Percentiles rank a stretch among this genome's conserved stretches.
These are phyloP conservation scores for Solanum ahanhuiri DNA, from an alignment of 257 asterid species.

Conservation along the genomic window DNA sequence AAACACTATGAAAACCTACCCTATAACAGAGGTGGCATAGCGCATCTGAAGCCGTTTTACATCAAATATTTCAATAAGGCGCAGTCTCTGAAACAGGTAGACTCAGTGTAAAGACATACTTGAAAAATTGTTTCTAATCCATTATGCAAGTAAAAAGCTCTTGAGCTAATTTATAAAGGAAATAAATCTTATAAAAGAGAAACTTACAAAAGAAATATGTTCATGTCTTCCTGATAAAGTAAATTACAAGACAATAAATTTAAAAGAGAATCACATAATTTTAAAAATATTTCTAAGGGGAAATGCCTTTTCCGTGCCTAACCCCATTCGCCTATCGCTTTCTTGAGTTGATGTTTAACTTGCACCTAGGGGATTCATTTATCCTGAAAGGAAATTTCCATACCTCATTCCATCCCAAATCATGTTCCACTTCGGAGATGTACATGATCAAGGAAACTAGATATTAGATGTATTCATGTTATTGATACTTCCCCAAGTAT, in stretches of 20 bases:
- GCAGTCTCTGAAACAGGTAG: slow-evolving; percentile 46
- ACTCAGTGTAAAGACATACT: background rate
- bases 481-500: background rate
- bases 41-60: slow-evolving; percentile 83
- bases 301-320: background rate
- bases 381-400: background rate
- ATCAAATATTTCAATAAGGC: slow-evolving; percentile 75
- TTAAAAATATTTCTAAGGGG: background rate
- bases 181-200: background rate
- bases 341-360: background rate
- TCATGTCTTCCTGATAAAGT: background rate
- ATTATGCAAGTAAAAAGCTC: background rate
- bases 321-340: background rate
- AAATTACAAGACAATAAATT: background rate
- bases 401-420: background rate
- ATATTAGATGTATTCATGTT: background rate
- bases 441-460: background rate
- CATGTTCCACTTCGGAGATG: background rate
- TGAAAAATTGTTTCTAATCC: background rate
- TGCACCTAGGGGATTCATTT: background rate
- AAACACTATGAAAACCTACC: slow-evolving; percentile 29
- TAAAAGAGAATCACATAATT: background rate
- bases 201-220: background rate
- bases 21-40: slow-evolving; percentile 67
- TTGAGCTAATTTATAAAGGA: background rate